Conservation (phyloP, 176 grass and related monocot genomes). For the Urochloa ruziziensis region DNA sequence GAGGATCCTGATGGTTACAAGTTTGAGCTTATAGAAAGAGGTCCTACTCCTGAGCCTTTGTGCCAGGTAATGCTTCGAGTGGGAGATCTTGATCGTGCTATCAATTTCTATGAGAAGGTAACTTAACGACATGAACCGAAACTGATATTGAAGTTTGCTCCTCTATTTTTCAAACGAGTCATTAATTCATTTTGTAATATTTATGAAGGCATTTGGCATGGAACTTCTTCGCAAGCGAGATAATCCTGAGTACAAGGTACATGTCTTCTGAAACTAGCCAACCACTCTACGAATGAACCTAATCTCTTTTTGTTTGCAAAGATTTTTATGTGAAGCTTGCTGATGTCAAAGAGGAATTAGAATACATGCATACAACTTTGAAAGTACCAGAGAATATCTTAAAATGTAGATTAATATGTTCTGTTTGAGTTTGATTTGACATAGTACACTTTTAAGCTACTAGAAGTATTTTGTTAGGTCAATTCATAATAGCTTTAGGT, state of each 20-base stretch:
- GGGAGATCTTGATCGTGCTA: conserved; percentile 82
- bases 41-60: conserved; percentile 84
- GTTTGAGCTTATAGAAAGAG: conserved; percentile 92
- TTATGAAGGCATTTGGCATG: conserved; percentile 94
- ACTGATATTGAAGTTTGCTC: background rate
- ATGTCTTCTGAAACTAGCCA: too few relatives aligned
- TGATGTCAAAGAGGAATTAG: conserved; percentile 3
- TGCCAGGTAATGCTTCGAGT: conserved; percentile 98
- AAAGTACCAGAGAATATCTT: conserved; percentile 18
- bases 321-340: background rate
- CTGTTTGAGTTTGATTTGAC: background rate
- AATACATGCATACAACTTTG: background rate
- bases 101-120: conserved; percentile 95
- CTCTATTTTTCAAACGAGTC: conserved; percentile 9
- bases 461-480: background rate
- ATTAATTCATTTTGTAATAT: conserved; percentile 20
- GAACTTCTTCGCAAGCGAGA: conserved; percentile 91
- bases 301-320: conserved; percentile 1
- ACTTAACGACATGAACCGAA: background rate
- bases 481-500: background rate
- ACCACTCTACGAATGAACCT: background rate
- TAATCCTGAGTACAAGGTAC: conserved; percentile 94
- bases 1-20: conserved; percentile 98
- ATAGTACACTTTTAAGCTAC: background rate
- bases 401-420: background rate